phyloP scores from a whole-genome alignment of 2,329 filamentous ascomycete species.

The Penicillium sp. region DNA sequence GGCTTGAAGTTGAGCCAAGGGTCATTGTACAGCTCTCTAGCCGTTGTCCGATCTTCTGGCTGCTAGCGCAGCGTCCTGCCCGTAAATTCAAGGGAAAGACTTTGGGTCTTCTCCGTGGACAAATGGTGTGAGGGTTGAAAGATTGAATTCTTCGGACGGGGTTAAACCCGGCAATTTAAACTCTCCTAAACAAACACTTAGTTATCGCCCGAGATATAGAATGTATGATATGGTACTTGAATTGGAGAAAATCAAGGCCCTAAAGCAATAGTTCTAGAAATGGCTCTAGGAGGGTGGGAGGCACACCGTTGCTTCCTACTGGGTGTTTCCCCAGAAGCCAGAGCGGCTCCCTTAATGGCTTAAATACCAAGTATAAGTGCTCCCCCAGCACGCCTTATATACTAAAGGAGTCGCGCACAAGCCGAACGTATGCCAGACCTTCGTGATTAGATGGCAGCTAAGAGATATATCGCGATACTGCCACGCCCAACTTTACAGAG shows the following conservation, averaged over 20 bases:
- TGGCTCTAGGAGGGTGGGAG: background rate
- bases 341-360: conserved; percentile 44
- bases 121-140: conserved; percentile 25
- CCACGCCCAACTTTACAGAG: too few species aligned
- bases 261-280: conserved; percentile 36
- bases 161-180: conserved; percentile 29
- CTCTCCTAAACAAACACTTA: conserved; percentile 23
- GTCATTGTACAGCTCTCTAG: conserved; percentile 38
- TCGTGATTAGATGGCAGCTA: conserved; percentile 23
- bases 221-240: conserved; percentile 46
- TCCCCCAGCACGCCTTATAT: conserved; percentile 29
- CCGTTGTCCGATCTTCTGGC: conserved; percentile 39
- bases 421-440: conserved; percentile 28
- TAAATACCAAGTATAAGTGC: conserved; percentile 44
- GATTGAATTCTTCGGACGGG: conserved; percentile 26
- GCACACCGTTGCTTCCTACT: conserved; percentile 29
- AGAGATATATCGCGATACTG: too few species aligned
- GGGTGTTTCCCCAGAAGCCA: conserved; percentile 33
- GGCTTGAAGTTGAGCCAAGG: conserved; percentile 28
- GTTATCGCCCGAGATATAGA: background rate
- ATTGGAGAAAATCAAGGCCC: conserved; percentile 48
- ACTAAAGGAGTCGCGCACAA: conserved; percentile 35
- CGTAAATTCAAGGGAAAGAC: conserved; percentile 37
- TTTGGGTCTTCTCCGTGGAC: conserved; percentile 36
- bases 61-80: conserved; percentile 39